A percentile compares a stretch with the other conserved stretches of the same genome.
Conservation (phyloP, 1,139 yeast genomes). For the Tardiomyces blankii region DNA sequence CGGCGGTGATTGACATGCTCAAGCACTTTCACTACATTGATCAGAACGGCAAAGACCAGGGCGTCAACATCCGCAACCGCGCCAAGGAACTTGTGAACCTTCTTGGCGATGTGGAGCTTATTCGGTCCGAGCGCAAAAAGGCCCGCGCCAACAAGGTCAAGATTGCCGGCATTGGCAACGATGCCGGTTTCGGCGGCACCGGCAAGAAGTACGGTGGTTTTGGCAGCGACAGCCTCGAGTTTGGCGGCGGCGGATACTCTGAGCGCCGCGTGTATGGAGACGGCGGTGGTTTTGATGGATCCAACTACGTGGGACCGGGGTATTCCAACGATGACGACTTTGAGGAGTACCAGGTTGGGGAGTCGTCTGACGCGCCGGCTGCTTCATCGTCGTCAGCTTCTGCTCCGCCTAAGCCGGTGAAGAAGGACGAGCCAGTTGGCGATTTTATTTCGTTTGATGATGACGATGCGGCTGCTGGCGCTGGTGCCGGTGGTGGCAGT, state of each 20-base stretch:
- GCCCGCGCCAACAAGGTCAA: constrained; percentile 60
- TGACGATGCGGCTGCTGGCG: constrained; percentile 13
- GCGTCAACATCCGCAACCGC: constrained; percentile 86
- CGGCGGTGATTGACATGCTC: constrained; percentile 76
- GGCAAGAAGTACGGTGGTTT: constrained; percentile 29
- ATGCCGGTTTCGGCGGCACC: constrained; percentile 13
- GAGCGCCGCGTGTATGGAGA: constrained; percentile 60
- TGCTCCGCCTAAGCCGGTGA: constrained; percentile 9
- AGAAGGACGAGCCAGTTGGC: constrained; percentile 11
- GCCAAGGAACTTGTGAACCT: constrained; percentile 65
- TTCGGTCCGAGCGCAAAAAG: constrained; percentile 79
- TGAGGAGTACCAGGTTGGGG: constrained; percentile 55
- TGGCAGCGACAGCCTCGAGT: constrained; percentile 25
- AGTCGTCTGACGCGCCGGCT: constrained; percentile 8
- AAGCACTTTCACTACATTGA: constrained; percentile 92
- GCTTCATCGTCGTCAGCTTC: constrained; percentile 24
- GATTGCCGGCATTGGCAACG: constrained; percentile 27
- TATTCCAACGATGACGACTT: constrained; percentile 33
- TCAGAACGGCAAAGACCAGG: constrained; percentile 92
- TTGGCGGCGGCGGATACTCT: constrained; percentile 17
- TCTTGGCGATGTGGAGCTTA: constrained; percentile 63
- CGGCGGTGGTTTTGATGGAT: constrained; percentile 58
- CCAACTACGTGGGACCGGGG: constrained; percentile 25
- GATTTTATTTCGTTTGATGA: constrained; percentile 48
- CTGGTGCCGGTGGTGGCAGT: constrained; percentile 3